Percentiles rank a stretch among this genome's conserved stretches.
Conservation (phyloP, 2,329 filamentous ascomycete species). For the Calonectria pseudoreteaudii region DNA sequence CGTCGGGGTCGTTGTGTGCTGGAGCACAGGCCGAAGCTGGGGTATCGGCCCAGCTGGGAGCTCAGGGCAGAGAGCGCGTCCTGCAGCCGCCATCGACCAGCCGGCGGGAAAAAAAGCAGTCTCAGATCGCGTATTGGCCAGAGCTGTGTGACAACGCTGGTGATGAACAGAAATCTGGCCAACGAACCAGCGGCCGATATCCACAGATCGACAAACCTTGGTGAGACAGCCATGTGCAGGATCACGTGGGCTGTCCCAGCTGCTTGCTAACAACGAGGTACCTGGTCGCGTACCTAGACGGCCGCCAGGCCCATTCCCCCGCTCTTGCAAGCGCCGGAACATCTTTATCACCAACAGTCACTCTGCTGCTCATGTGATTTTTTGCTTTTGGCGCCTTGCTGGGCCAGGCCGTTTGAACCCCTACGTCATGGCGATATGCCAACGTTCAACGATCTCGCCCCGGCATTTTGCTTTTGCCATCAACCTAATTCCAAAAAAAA, state of each 20-base stretch:
- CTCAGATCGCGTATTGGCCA: slow-evolving; percentile 36
- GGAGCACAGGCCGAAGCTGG: slow-evolving; percentile 4
- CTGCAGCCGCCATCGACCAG: slow-evolving; percentile 33
- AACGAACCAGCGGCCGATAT: slow-evolving; percentile 29
- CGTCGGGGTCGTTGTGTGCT: neutral
- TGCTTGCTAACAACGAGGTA: neutral
- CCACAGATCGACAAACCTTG: slow-evolving; percentile 17
- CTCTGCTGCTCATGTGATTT: neutral
- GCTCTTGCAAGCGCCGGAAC: neutral
- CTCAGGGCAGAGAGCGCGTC: slow-evolving; percentile 8
- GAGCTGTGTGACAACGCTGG: slow-evolving; percentile 35
- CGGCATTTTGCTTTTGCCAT: neutral
- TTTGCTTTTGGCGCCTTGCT: slow-evolving; percentile 23
- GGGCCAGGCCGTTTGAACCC: neutral
- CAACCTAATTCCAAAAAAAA: neutral
- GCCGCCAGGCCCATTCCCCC: neutral
- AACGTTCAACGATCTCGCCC: neutral
- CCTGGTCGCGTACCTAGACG: neutral
- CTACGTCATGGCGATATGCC: slow-evolving; percentile 8
- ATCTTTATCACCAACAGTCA: neutral
- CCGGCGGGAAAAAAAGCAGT: slow-evolving; percentile 21
- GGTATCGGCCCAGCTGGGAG: slow-evolving; percentile 3
- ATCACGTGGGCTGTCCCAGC: slow-evolving; percentile 34
- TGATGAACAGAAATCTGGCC: slow-evolving; percentile 28
- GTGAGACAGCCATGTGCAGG: slow-evolving; percentile 15